Base-by-base conservation (phyloP, 208 protist species). In the Borovskyia barvae region DNA sequence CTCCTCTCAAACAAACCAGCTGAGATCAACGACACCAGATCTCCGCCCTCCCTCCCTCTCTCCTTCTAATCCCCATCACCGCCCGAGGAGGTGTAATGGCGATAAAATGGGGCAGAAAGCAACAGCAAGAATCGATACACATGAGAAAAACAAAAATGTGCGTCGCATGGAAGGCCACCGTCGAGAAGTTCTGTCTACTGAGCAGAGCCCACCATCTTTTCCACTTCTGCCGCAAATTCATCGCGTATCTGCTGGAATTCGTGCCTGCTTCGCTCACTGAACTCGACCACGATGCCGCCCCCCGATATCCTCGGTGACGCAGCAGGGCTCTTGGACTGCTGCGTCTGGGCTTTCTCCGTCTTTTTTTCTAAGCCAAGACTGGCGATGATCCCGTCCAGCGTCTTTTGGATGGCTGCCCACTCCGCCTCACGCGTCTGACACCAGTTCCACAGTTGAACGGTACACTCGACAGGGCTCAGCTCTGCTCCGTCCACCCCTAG, bases 371-470 rank as follows among this genome's bases (percentile, higher is more conserved):
- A 32, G 14, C 33, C 54, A 1, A 62, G 50, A 14, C 36, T 63
- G 12, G 64, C 49, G 14, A 72, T 51, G 36, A 47, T 43, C 6
- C 35, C n/a, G 28, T 53, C 52, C 11, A 45, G 47, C 19, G 56
- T 59, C 14, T 20, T 14, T 30, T 64, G 59, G 42, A 52, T 28
- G 25, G 20, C 53, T 0, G 50, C 42, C 59, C 36, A 49, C 12
- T 30, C 40, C 22, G 49, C 60, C 19, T 37, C 39, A 26, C 71
- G 42, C 11, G 46, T 36, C 19, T 35, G 4, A 50, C 77, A 68
- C 82, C 82, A 90, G 6, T 80, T 63, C 25, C 90, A 75, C 40
- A 88, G 56, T 49, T 81, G 77, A 17, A 73, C 43, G 3, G 76
- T 75, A 32, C 54, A 74, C 33, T 77, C 36, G 6, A 39, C 62